Base-by-base conservation (phyloP, 139 green algal species). In the Gonium pectorale region DNA sequence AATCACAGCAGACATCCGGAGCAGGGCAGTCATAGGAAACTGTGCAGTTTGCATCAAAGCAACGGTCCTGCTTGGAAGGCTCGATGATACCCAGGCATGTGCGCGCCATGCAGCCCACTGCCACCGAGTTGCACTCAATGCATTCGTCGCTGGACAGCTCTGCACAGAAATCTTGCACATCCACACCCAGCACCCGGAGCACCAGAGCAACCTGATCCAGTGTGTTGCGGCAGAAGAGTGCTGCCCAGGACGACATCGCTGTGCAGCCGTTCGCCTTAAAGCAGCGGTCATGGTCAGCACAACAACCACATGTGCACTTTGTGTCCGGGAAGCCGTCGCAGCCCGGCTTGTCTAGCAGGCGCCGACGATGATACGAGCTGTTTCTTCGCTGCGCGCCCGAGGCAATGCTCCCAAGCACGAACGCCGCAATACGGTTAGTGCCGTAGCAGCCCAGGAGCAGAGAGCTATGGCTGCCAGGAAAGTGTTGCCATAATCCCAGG, bases 291-390 rank as follows among this genome's bases (percentile, higher is more conserved):
- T 77, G 68, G 5, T 41, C 40, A 13, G 66, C 66, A 27, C 66
- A 72, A 8, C 66, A 72, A n/a, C 38, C 38, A 26, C 66, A 72
- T 8, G 66, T 72, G 35, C 66, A 72, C 66, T 72, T 72, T 33
- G 66, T 72, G 38, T 72, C 66, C 5, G 35, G 31, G 49, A 77
- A 60, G 40, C 68, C 40, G 44, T 59, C 68, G 15, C 43, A 60
- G 26, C 43, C 68, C 22, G 24, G 68, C 3, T 17, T 40, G 15
- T 38, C 68, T 8, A 41, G 68, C 3, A 40, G 15, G 4, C 33
- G 66, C 11, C 33, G 66, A 8, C 38, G 33, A 5, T 33, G 22
- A 8, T 35, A 33, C 9, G 5, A 33, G 27, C 38, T 72, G 38
- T 46, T 21, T 17, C 5, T 21, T 35, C 49, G 22, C 35, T 72